Conservation (phyloP, 129 eudicot genomes). For the Flaveria sonorensis region DNA sequence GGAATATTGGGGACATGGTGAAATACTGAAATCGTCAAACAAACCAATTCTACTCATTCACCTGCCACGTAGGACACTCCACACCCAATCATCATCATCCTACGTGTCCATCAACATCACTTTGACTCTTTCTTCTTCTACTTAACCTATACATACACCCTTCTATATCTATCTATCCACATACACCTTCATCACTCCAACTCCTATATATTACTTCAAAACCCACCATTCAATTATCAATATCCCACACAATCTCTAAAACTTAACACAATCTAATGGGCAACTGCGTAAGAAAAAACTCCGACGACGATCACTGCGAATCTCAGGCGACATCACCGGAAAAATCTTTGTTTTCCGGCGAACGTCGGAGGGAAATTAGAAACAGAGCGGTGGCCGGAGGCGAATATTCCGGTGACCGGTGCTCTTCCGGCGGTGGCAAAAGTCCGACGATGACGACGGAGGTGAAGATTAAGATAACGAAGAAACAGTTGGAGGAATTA, state of each 20-base stretch:
- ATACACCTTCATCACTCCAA: neutral
- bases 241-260: slow-evolving; percentile 22
- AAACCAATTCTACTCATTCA: slow-evolving; percentile 23
- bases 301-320: slow-evolving; percentile 15
- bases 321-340: neutral
- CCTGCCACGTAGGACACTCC: slow-evolving; percentile 32
- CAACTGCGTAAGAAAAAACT: slow-evolving; percentile 48
- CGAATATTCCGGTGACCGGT: slow-evolving; percentile 20
- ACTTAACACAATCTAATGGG: slow-evolving; percentile 35
- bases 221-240: too few relatives aligned
- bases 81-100: slow-evolving; percentile 21
- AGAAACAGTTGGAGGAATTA: slow-evolving; percentile 45
- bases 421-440: slow-evolving; percentile 8
- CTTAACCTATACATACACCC: slow-evolving; percentile 17
- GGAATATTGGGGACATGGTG: slow-evolving; percentile 17
- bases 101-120: slow-evolving; percentile 31
- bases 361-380: neutral
- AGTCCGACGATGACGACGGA: slow-evolving; percentile 23
- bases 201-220: slow-evolving; percentile 15
- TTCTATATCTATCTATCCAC: neutral
- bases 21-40: neutral
- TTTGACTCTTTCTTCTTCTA: slow-evolving; percentile 25
- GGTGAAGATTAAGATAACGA: slow-evolving; percentile 58
- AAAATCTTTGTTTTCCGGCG: slow-evolving; percentile 12
- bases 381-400: slow-evolving; percentile 18